These are phyloP conservation scores for Saccharum officinarum DNA, from an alignment of 176 grass and related monocot genomes.

Conservation along the genomic window DNA sequence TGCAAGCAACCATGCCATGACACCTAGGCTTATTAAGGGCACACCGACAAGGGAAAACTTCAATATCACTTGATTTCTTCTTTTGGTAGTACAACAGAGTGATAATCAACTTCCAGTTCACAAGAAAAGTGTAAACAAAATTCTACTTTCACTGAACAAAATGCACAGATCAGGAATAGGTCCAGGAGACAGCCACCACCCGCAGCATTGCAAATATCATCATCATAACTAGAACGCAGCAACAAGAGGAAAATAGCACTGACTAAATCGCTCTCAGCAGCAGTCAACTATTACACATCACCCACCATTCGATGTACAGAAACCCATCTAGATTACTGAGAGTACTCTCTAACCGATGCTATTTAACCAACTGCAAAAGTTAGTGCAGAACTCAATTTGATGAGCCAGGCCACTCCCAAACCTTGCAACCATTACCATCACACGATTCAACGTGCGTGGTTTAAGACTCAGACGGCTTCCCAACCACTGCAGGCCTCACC, in stretches of 20 bases:
- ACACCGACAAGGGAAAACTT: background rate
- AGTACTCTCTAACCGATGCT: conserved; percentile 32
- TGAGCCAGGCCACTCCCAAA: background rate
- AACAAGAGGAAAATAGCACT: conserved; percentile 6
- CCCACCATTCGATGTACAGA: conserved; percentile 25
- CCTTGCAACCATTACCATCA: conserved; percentile 6
- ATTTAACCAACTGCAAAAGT: conserved; percentile 22
- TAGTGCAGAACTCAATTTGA: background rate
- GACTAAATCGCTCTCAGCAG: conserved; percentile 31
- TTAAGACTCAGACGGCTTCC: background rate
- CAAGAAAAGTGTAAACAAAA: background rate
- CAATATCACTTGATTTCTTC: background rate
- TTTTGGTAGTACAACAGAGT: background rate
- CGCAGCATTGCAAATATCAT: background rate
- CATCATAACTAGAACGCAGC: background rate
- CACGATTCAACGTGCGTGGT: background rate
- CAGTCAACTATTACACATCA: conserved; percentile 28
- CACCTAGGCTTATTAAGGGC: background rate
- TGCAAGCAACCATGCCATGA: background rate
- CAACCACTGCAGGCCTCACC: conserved; percentile 24
- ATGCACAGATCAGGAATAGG: background rate
- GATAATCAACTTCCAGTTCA: background rate
- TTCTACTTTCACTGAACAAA: background rate
- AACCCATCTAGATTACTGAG: conserved; percentile 27
- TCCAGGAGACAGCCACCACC: background rate